These are phyloP conservation scores for Xylaria sp. DNA, from an alignment of 495 filamentous ascomycete genomes.

Conservation along the genomic window DNA sequence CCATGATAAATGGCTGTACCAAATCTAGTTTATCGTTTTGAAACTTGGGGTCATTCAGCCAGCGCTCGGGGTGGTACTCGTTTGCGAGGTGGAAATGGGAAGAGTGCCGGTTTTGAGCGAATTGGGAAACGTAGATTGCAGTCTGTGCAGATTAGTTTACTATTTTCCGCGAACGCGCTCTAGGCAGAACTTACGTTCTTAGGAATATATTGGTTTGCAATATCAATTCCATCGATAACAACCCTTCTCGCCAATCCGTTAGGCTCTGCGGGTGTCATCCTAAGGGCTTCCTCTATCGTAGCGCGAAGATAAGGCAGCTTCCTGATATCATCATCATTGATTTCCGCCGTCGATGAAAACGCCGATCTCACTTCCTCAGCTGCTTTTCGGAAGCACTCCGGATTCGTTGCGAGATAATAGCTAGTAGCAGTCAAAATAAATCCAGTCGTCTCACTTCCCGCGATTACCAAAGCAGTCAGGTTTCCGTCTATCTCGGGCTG, in stretches of 20 bases:
- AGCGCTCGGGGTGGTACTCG: conserved; percentile 1
- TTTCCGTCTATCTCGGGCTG: neutral
- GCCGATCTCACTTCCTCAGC: neutral
- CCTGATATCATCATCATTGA: neutral
- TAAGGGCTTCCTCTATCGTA: neutral
- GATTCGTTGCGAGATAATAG: neutral
- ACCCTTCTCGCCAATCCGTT: neutral
- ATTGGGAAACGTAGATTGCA: conserved; percentile 10
- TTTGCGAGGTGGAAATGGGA: neutral
- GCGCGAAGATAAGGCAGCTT: conserved; percentile 7
- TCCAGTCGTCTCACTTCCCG: neutral
- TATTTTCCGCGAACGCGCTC: neutral
- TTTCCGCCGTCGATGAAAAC: neutral
- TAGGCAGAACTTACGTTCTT: neutral
- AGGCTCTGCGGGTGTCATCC: neutral
- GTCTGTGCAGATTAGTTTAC: neutral
- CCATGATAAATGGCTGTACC: conserved; percentile 10
- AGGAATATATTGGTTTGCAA: conserved; percentile 5
- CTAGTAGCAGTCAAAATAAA: neutral
- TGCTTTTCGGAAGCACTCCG: neutral
- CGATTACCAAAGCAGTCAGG: neutral
- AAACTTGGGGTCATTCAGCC: conserved; percentile 7
- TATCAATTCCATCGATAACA: conserved; percentile 2
- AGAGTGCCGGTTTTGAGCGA: neutral
- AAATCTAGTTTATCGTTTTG: neutral